Evolutionary conservation across 176 grass and related monocot species (phyloP).

Genomic region (Oryza longistaminata): DNA sequence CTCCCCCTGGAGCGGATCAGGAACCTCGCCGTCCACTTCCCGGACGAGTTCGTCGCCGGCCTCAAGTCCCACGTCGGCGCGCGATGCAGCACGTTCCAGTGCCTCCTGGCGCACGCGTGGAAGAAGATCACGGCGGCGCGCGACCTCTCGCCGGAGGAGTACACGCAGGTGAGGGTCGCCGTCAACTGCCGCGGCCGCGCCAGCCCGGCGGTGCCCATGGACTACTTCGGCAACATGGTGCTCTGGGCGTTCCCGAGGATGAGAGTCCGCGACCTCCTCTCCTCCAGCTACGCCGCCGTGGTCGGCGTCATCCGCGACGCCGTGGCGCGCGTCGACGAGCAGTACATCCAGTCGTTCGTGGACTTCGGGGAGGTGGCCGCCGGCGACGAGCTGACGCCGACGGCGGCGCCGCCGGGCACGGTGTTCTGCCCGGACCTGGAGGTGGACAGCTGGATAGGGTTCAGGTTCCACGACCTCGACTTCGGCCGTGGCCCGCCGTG

Average conservation of each 20-base stretch:
- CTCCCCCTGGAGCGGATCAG: conserved; percentile 21
- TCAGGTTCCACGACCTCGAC: conserved; percentile 49
- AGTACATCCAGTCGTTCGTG: conserved; percentile 54
- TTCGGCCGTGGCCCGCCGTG: conserved; percentile 41
- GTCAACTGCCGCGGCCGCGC: conserved; percentile 44
- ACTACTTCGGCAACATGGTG: conserved; percentile 56
- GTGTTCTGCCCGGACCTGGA: conserved; percentile 45
- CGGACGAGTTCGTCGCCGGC: conserved; percentile 31
- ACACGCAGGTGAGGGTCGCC: conserved; percentile 27
- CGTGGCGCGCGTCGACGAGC: conserved; percentile 30
- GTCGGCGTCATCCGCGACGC: conserved; percentile 38
- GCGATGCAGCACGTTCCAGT: conserved; percentile 51
- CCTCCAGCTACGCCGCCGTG: not conserved
- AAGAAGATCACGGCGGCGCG: conserved; percentile 48
- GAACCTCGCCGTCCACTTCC: conserved; percentile 19
- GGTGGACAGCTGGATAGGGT: conserved; percentile 58
- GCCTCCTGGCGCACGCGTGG: conserved; percentile 50
- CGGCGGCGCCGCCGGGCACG: conserved; percentile 26
- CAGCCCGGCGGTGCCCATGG: not conserved
- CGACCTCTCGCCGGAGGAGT: not conserved
- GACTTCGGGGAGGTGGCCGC: conserved; percentile 38
- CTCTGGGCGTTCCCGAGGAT: conserved; percentile 42
- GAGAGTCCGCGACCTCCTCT: conserved; percentile 6
- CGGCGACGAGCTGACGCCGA: conserved; percentile 35
- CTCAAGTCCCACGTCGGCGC: conserved; percentile 25